Evolutionary conservation across 2,329 filamentous ascomycete genomes (phyloP).

Genomic region (Xylariomycetidae sp.): DNA sequence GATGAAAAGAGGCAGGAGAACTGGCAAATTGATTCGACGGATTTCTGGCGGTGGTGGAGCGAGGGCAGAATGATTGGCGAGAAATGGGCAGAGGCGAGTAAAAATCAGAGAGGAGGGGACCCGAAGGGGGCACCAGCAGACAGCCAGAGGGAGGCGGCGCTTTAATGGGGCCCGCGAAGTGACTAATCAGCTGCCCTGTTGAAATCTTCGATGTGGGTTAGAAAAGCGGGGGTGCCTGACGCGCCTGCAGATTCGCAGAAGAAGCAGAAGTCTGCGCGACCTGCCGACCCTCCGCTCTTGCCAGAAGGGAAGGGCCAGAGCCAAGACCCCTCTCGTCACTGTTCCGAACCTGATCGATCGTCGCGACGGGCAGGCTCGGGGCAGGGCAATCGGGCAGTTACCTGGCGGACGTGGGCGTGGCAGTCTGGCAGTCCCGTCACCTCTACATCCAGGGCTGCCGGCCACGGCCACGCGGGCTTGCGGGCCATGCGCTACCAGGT

Average conservation of each 20-base stretch:
- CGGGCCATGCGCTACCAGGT: no score
- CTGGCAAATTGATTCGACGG: conserved; percentile 32
- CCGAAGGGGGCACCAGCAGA: conserved; percentile 2
- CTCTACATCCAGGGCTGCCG: no score
- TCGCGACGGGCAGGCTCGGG: neutral
- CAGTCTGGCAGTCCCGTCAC: no score
- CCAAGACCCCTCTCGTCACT: neutral
- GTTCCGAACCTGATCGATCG: neutral
- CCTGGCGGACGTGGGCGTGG: no score
- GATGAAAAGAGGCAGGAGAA: conserved; percentile 25
- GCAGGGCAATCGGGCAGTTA: no score
- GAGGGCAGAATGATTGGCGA: conserved; percentile 30
- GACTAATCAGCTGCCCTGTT: conserved; percentile 27
- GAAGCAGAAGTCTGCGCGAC: neutral
- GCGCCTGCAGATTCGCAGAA: neutral
- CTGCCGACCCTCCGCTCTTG: neutral
- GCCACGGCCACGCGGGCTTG: no score
- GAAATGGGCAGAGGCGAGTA: conserved; percentile 28
- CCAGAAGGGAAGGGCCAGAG: neutral
- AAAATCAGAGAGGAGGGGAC: conserved; percentile 24
- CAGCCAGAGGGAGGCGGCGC: conserved; percentile 21
- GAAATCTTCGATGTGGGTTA: conserved; percentile 12
- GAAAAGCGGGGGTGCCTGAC: conserved; percentile 2
- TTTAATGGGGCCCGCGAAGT: conserved; percentile 28
- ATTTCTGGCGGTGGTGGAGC: conserved; percentile 27